Conservation (phyloP, 805 yeast species). For the Kazachstania psychrophila region DNA sequence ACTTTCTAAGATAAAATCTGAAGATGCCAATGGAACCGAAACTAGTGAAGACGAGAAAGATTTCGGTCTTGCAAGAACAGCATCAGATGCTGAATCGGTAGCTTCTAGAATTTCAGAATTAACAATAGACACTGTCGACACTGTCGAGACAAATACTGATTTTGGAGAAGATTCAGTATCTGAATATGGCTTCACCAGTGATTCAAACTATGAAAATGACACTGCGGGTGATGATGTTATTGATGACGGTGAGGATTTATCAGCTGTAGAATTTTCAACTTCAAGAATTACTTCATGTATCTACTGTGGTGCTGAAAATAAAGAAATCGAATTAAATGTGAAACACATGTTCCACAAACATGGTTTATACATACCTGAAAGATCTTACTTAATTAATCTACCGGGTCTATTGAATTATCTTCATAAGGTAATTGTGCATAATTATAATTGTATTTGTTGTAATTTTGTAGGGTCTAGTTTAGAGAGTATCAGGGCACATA, state of each 20-base stretch:
- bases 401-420: conserved; percentile 67
- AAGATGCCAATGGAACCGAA: conserved; percentile 1
- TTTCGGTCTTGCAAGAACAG: conserved; percentile 24
- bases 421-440: conserved; percentile 73
- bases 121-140: conserved; percentile 30
- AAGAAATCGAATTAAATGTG: conserved; percentile 48
- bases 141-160: conserved; percentile 29
- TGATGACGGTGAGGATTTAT: conserved; percentile 9
- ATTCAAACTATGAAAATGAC: conserved; percentile 28
- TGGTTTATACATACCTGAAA: conserved; percentile 86
- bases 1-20: neutral
- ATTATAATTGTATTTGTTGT: conserved; percentile 78
- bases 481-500: conserved; percentile 85
- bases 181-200: conserved; percentile 38
- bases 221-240: conserved; percentile 29
- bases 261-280: neutral
- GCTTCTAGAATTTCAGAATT: conserved; percentile 44
- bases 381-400: conserved; percentile 53
- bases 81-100: conserved; percentile 48
- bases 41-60: neutral
- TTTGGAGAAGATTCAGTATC: conserved; percentile 41
- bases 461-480: conserved; percentile 72
- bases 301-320: conserved; percentile 47
- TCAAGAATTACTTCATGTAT: conserved; percentile 38
- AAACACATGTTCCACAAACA: conserved; percentile 71